Conservation (phyloP, 1,139 yeast genomes). For the Lodderomyces pseudojiufengensis region DNA sequence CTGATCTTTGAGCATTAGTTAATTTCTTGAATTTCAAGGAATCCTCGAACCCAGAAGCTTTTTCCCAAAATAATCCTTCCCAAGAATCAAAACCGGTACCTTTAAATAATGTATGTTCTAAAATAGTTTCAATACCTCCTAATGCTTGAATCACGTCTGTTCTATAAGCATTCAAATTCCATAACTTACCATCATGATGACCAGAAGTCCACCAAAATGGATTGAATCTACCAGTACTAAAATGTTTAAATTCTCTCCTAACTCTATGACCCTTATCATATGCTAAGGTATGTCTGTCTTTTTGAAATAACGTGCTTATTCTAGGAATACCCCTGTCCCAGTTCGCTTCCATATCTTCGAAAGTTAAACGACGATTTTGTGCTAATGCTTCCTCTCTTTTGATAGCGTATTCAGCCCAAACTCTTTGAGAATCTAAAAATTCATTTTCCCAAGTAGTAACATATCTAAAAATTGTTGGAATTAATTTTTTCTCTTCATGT, state of each 20-base stretch:
- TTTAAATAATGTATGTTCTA: constrained; percentile 91
- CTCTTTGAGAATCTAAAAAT: constrained; percentile 88
- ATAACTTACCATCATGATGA: constrained; percentile 91
- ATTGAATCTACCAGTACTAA: constrained; percentile 63
- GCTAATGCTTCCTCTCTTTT: constrained; percentile 85
- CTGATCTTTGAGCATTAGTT: constrained; percentile 96
- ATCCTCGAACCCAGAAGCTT: constrained; percentile 95
- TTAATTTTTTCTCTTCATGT: constrained; percentile 71
- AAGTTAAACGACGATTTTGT: constrained; percentile 80
- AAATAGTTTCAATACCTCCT: constrained; percentile 94
- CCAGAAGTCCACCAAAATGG: constrained; percentile 97
- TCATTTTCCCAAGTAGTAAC: constrained; percentile 97
- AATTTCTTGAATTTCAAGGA: constrained; percentile 89
- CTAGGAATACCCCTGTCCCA: constrained; percentile 99
- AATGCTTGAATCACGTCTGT: constrained; percentile 96
- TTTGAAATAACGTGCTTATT: constrained; percentile 90
- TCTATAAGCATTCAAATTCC: constrained; percentile 91
- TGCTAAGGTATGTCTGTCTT: constrained; percentile 91
- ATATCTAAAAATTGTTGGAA: constrained; percentile 92
- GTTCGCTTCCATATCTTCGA: constrained; percentile 88
- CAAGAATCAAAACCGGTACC: constrained; percentile 98
- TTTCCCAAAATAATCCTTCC: constrained; percentile 99
- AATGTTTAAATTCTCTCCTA: constrained; percentile 76
- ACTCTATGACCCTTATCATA: constrained; percentile 92
- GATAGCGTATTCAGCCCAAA: constrained; percentile 96